Evolutionary conservation across 495 filamentous ascomycete genomes (phyloP).

Genomic region (Penicillium waksmanii): DNA sequence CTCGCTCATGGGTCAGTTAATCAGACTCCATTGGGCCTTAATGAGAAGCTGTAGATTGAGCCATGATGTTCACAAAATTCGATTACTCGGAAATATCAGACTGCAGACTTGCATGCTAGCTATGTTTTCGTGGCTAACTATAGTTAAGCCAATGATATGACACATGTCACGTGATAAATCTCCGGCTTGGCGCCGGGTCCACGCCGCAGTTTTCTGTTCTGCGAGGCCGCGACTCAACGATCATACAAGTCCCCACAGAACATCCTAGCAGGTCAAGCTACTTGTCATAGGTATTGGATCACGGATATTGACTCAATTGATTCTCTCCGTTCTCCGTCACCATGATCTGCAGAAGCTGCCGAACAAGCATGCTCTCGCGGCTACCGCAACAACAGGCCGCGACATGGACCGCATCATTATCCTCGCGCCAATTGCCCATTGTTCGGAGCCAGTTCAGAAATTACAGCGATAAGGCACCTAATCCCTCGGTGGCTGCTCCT

Average conservation of each 20-base stretch:
- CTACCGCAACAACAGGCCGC: constrained; percentile 37
- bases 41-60: not conserved
- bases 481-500: constrained; percentile 49
- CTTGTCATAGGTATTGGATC: not conserved
- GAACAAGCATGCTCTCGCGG: constrained; percentile 45
- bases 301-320: constrained; percentile 2
- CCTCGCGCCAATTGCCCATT: constrained; percentile 32
- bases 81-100: not conserved
- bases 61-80: not conserved
- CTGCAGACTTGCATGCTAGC: not conserved
- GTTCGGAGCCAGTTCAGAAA: constrained; percentile 41
- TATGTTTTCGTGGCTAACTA: too few species aligned
- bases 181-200: constrained; percentile 50
- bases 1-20: not conserved
- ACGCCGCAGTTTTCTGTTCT: constrained; percentile 44
- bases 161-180: constrained; percentile 33
- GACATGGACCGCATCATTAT: constrained; percentile 35
- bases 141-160: not conserved
- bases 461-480: constrained; percentile 42
- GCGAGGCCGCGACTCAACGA: constrained; percentile 17
- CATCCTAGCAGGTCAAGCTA: constrained; percentile 2
- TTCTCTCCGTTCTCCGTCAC: constrained; percentile 7
- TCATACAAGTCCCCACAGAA: constrained; percentile 10
- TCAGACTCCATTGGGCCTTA: not conserved
- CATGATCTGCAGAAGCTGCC: constrained; percentile 57